Evolutionary conservation across 441 rosid species (phyloP).

Genomic region (Codiaeum variegatum): DNA sequence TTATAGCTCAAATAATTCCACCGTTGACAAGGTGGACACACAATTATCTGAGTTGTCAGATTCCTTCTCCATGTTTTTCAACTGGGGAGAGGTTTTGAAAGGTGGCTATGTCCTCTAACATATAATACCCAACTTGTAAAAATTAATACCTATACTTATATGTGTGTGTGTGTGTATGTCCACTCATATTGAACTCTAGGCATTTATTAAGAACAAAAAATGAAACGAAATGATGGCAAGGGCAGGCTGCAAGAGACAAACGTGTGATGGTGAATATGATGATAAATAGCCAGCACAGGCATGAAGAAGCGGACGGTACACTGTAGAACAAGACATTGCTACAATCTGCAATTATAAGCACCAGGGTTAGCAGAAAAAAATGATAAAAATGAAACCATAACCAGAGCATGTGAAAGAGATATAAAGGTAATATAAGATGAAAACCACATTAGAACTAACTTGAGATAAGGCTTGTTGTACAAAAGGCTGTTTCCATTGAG

Average conservation of each 20-base stretch:
- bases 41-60: background rate
- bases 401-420: background rate
- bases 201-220: background rate
- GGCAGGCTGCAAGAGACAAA: slow-evolving; percentile 37
- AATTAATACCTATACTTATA: background rate
- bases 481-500: slow-evolving; percentile 69
- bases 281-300: slow-evolving; percentile 79
- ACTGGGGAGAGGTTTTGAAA: background rate
- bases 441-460: slow-evolving; percentile 33
- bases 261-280: slow-evolving; percentile 84
- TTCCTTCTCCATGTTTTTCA: background rate
- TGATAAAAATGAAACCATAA: slow-evolving; percentile 9
- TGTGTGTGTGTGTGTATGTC: too few species aligned
- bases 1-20: slow-evolving; percentile 7
- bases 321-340: slow-evolving; percentile 53
- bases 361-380: slow-evolving; percentile 23
- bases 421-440: background rate
- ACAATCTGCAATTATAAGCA: slow-evolving; percentile 63
- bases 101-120: background rate
- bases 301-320: slow-evolving; percentile 62
- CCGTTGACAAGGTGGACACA: background rate
- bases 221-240: background rate
- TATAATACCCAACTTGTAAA: background rate
- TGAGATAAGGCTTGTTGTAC: slow-evolving; percentile 73
- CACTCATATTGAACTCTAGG: too few species aligned